Evolutionary conservation across 2,329 filamentous ascomycete genomes (phyloP).

Genomic region (Phaeomoniella chlamydospora): DNA sequence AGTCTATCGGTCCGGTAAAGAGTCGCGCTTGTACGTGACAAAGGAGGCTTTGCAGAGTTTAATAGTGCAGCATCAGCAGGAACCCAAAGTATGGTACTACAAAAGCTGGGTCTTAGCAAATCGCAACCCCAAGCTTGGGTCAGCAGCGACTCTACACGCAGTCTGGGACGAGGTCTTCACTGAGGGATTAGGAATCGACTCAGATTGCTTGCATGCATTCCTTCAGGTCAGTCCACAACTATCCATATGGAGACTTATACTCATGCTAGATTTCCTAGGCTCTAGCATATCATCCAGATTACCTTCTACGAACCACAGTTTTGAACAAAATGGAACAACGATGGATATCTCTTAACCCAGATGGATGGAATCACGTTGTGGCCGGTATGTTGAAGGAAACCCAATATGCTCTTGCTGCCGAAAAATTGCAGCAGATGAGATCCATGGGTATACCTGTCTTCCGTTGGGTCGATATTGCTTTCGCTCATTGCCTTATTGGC

Average conservation of each 20-base stretch:
- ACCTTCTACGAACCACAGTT: neutral
- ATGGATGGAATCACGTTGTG: neutral
- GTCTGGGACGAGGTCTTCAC: neutral
- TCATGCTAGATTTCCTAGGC: neutral
- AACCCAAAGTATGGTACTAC: neutral
- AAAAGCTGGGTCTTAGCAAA: neutral
- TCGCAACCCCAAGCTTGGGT: neutral
- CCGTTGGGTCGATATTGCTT: neutral
- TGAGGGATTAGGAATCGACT: neutral
- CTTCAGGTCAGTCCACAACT: neutral
- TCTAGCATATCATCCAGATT: constrained; percentile 1
- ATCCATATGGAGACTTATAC: neutral
- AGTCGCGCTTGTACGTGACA: no score
- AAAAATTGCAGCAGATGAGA: neutral
- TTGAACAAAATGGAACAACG: neutral
- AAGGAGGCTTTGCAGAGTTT: neutral
- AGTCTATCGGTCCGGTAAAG: no score
- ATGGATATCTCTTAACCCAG: neutral
- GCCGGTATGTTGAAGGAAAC: neutral
- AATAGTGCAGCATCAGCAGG: neutral
- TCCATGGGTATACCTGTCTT: neutral
- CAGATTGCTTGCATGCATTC: neutral
- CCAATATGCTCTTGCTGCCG: neutral
- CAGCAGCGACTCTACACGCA: neutral
- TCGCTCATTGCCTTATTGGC: neutral